These are phyloP conservation scores for Pseudogymnoascus sp. DNA, from an alignment of 2,329 filamentous ascomycete species.

Conservation along the genomic window DNA sequence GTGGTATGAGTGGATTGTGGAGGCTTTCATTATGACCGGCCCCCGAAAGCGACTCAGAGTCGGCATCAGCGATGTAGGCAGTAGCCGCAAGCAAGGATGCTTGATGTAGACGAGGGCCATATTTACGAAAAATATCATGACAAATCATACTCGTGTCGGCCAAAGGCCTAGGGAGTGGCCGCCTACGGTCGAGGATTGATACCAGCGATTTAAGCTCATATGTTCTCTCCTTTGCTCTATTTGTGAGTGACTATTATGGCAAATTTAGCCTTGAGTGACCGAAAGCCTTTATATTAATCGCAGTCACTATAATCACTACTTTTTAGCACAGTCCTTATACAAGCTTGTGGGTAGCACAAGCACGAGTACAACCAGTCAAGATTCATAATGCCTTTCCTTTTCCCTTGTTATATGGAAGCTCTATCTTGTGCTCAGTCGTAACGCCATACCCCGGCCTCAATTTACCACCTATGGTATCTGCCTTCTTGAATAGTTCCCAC, in stretches of 20 bases:
- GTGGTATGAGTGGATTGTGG: constrained; percentile 98
- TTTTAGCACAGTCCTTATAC: not conserved
- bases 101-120: constrained; percentile 44
- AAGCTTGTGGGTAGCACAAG: not conserved
- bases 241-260: not conserved
- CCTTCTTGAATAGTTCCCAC: not conserved
- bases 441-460: constrained; percentile 6
- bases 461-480: constrained; percentile 1
- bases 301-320: not conserved
- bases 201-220: not conserved
- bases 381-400: constrained; percentile 5
- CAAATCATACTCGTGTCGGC: not conserved
- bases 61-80: constrained; percentile 57
- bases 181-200: not conserved
- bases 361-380: not conserved
- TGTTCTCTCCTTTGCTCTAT: not conserved
- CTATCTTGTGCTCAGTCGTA: constrained; percentile 6
- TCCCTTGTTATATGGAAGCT: constrained; percentile 1
- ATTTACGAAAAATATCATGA: not conserved
- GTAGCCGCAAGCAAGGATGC: constrained; percentile 60
- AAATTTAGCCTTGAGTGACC: not conserved
- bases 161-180: not conserved
- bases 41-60: constrained; percentile 56
- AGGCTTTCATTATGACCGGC: constrained; percentile 63
- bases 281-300: not conserved